phyloP scores from a whole-genome alignment of 768 basidiomycete species.

The Leucocoprinus leucothites region DNA sequence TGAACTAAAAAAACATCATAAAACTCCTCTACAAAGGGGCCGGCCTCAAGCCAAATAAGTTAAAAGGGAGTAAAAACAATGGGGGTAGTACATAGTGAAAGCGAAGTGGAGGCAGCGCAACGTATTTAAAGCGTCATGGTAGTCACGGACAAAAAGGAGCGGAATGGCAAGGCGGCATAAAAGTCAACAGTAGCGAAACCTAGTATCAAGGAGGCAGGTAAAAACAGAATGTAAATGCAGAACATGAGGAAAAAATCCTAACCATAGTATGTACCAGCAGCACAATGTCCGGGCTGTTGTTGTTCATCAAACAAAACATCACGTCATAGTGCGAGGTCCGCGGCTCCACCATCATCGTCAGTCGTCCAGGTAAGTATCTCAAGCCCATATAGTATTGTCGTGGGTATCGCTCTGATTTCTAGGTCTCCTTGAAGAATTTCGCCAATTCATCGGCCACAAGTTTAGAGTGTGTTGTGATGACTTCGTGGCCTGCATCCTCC shows the following conservation, averaged over 20 bases:
- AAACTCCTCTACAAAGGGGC: not conserved
- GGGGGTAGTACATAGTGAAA: not conserved
- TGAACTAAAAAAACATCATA: not conserved
- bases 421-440: constrained; percentile 5
- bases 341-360: not conserved
- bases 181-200: not conserved
- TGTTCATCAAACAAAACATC: not conserved
- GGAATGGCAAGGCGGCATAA: not conserved
- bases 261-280: not conserved
- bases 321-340: no score
- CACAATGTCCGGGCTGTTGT: not conserved
- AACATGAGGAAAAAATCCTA: not conserved
- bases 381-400: not conserved
- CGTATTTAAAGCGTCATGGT: no score
- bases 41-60: constrained; percentile 1
- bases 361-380: not conserved
- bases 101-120: no score
- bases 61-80: not conserved
- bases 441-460: constrained; percentile 26
- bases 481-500: constrained; percentile 51
- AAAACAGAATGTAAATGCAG: not conserved
- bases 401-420: not conserved
- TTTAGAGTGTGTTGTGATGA: constrained; percentile 40
- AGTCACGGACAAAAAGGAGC: not conserved
- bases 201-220: not conserved